Conservation (phyloP, 768 basidiomycete species). For the Epithele typhae region DNA sequence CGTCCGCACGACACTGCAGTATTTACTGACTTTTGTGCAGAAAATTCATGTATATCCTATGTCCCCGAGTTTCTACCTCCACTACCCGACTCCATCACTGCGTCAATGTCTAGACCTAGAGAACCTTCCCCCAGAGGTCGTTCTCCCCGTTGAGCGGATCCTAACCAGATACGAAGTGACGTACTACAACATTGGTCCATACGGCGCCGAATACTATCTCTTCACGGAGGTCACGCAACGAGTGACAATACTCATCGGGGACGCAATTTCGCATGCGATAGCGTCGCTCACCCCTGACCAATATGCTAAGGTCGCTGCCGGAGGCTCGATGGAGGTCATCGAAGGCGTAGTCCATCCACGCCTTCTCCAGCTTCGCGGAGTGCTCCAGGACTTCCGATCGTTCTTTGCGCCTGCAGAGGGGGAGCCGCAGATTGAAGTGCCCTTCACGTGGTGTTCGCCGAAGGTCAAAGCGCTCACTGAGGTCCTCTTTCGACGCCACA, state of each 20-base stretch:
- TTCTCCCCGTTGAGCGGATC: conserved; percentile 57
- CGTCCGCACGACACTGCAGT: background rate
- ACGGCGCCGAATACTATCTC: conserved; percentile 69
- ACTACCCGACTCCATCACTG: conserved; percentile 52
- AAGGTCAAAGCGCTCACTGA: conserved; percentile 64
- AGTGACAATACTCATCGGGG: conserved; percentile 34
- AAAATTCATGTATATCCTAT: conserved; percentile 51
- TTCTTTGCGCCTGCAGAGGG: conserved; percentile 33
- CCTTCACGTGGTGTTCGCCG: conserved; percentile 66
- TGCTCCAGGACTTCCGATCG: conserved; percentile 41
- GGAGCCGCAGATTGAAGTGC: conserved; percentile 37
- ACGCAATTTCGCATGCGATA: conserved; percentile 21
- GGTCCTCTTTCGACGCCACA: conserved; percentile 51
- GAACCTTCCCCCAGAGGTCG: conserved; percentile 28
- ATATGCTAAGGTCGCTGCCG: background rate
- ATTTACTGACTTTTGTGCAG: conserved; percentile 30
- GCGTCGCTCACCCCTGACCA: conserved; percentile 19
- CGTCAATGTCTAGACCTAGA: conserved; percentile 48
- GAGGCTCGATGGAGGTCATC: background rate
- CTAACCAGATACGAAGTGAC: conserved; percentile 59
- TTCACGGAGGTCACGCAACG: conserved; percentile 55
- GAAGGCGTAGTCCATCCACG: conserved; percentile 29
- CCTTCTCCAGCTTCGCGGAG: conserved; percentile 42
- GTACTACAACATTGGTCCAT: conserved; percentile 62
- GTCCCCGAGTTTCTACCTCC: conserved; percentile 44